A percentile compares a stretch with the other conserved stretches of the same genome.
phyloP scores from a whole-genome alignment of 257 asterid species.

The Coffea canephora region DNA sequence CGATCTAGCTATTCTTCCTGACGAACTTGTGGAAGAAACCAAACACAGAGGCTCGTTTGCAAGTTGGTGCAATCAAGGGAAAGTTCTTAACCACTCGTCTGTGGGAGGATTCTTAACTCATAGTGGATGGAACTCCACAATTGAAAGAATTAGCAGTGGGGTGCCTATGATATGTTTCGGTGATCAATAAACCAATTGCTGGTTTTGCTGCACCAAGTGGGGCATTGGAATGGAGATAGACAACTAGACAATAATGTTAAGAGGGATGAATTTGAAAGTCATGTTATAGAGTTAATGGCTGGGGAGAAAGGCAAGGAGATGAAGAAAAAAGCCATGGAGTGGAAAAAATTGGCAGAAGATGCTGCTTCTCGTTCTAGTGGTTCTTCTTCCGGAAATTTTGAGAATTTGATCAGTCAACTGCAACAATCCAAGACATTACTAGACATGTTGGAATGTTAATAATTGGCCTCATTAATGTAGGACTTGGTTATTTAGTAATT shows the following conservation, averaged over 20 bases:
- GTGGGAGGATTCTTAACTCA: no score
- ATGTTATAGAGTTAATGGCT: conserved; percentile 38
- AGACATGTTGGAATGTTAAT: no score
- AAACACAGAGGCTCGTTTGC: no score
- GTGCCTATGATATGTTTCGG: conserved; percentile 59
- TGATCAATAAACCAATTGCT: conserved; percentile 51
- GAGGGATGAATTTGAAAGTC: conserved; percentile 40
- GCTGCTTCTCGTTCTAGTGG: conserved; percentile 16
- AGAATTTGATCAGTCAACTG: conserved; percentile 25
- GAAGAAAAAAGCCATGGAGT: conserved; percentile 36
- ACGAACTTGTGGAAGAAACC: no score
- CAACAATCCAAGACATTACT: background rate
- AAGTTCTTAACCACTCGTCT: no score
- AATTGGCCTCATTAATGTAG: no score
- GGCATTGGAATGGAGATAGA: conserved; percentile 50
- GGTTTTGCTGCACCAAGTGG: conserved; percentile 42
- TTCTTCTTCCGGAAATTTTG: conserved; percentile 33
- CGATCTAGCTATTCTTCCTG: no score
- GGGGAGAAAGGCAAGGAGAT: conserved; percentile 35
- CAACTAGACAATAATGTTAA: conserved; percentile 28
- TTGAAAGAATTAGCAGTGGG: conserved; percentile 44
- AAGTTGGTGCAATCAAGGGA: no score
- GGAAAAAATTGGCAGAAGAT: conserved; percentile 31
- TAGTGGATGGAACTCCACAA: no score
- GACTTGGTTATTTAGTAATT: no score